Conservation (phyloP, 768 basidiomycete species). For the Lanmaoa pseudosensibilis region DNA sequence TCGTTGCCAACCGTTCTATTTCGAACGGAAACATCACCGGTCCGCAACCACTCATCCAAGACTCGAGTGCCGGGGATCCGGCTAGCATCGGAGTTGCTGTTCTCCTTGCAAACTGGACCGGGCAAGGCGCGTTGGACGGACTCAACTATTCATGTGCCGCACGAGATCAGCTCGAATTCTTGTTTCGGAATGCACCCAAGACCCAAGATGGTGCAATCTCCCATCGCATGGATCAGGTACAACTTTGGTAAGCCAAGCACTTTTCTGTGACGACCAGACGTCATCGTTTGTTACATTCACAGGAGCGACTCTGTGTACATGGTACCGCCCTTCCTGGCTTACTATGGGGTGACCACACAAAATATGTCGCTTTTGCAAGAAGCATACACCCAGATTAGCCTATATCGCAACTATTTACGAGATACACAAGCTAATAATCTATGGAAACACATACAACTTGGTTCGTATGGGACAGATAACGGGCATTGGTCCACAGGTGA, state of each 20-base stretch:
- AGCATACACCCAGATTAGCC: slow-evolving; percentile 67
- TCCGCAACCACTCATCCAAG: slow-evolving; percentile 58
- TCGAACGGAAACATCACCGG: slow-evolving; percentile 45
- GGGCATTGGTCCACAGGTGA: slow-evolving; percentile 83
- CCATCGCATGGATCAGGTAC: slow-evolving; percentile 66
- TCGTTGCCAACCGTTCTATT: slow-evolving; percentile 48
- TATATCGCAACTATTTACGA: slow-evolving; percentile 68
- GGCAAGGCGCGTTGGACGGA: slow-evolving; percentile 34
- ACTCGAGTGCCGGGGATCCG: slow-evolving; percentile 73
- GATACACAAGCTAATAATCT: slow-evolving; percentile 52
- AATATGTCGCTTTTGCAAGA: slow-evolving; percentile 61
- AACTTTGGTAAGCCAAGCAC: slow-evolving; percentile 56
- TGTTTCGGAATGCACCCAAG: slow-evolving; percentile 56
- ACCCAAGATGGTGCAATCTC: slow-evolving; percentile 80
- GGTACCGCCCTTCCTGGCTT: slow-evolving; percentile 86
- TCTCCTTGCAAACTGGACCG: slow-evolving; percentile 59
- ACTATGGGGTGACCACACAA: slow-evolving; percentile 64
- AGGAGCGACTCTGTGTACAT: slow-evolving; percentile 84
- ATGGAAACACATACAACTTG: slow-evolving; percentile 77
- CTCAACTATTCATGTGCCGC: slow-evolving; percentile 66
- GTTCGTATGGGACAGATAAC: slow-evolving; percentile 49
- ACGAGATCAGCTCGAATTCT: slow-evolving; percentile 60
- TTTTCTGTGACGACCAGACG: background rate
- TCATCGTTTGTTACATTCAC: background rate
- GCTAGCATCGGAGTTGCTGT: slow-evolving; percentile 75